phyloP scores from a whole-genome alignment of 306 rosid genomes.

The Heteromeles arbutifolia region DNA sequence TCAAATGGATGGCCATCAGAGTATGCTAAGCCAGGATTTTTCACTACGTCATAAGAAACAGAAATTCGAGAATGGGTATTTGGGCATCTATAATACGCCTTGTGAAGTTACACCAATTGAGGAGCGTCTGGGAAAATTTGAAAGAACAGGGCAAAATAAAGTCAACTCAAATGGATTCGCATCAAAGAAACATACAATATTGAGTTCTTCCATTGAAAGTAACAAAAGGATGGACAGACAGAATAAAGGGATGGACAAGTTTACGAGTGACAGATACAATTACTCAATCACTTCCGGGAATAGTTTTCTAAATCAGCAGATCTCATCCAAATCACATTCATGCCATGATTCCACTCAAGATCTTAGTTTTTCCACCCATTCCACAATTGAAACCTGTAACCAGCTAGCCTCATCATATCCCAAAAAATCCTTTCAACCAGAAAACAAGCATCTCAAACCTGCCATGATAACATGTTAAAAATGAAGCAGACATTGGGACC shows the following conservation, averaged over 20 bases:
- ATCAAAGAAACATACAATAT: slow-evolving; percentile 15
- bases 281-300: slow-evolving; percentile 25
- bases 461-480: not conserved
- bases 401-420: slow-evolving; percentile 14
- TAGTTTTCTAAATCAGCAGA: slow-evolving; percentile 20
- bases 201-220: slow-evolving; percentile 28
- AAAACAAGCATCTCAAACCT: slow-evolving; percentile 11
- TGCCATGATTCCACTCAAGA: slow-evolving; percentile 9
- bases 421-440: slow-evolving; percentile 9
- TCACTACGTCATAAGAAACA: slow-evolving; percentile 33
- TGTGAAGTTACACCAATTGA: slow-evolving; percentile 9
- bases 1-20: slow-evolving; percentile 32
- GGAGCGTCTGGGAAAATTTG: slow-evolving; percentile 16
- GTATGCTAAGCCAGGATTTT: slow-evolving; percentile 18
- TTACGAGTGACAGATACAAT: slow-evolving; percentile 21
- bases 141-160: slow-evolving; percentile 10
- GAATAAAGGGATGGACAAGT: slow-evolving; percentile 7
- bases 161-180: slow-evolving; percentile 17
- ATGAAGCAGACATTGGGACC: slow-evolving; percentile 8
- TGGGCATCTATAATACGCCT: slow-evolving; percentile 26
- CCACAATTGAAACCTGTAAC: slow-evolving; percentile 8
- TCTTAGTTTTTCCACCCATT: not conserved
- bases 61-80: slow-evolving; percentile 30
- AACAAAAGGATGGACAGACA: slow-evolving; percentile 16
- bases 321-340: slow-evolving; percentile 21